Evolutionary conservation across 805 yeast genomes (phyloP), one percentile per base, ranked within the genome.

Genomic region (Saccharomyces jurei): DNA sequence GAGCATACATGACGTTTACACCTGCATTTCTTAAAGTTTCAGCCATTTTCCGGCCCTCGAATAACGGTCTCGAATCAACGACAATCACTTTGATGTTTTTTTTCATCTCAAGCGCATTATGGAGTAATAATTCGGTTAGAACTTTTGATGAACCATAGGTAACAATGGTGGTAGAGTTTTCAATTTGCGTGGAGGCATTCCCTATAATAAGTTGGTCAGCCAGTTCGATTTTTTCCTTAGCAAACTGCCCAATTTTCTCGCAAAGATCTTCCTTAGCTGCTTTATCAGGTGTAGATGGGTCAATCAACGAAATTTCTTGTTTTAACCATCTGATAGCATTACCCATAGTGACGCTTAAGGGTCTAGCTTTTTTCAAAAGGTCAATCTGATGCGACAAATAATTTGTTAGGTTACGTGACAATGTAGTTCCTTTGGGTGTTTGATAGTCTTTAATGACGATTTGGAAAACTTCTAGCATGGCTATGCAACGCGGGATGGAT

Each of bases 271-370:
- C 70, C 66, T 89, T 90, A 28, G 97, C 96, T 31, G 78, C 79
- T 17, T 60, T 56, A 54, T 74, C 78, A 2, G 73, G 65, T 30
- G 82, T 75, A 58, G 87, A 95, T 54, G 91, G 83, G 55, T 90
- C 84, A 50, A 92, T 81, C 47, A 81, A 78, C 0, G 97, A 83
- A 53, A 94, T 92, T 68, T 88, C 92, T 74, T 92, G 98, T 66
- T 94, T 94, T 59, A 94, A 78, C 97, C 97, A 91, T 63, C 99
- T 82, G 60, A 94, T 94, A 2, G 97, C 92, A 73, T 91, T 94
- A 53, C 99, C 99, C 99, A 94, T 94, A 0, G 96, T 81, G 2
- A 91, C 87, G 54, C 94, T 83, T 50, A 94, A 77, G 0, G 98
- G 97, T 58, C 99, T 81, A 2, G 97, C 91, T 9, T 89, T 82